Evolutionary conservation across 192 early-diverging fungal species (phyloP).

Genomic region (Linnemannia exigua): DNA sequence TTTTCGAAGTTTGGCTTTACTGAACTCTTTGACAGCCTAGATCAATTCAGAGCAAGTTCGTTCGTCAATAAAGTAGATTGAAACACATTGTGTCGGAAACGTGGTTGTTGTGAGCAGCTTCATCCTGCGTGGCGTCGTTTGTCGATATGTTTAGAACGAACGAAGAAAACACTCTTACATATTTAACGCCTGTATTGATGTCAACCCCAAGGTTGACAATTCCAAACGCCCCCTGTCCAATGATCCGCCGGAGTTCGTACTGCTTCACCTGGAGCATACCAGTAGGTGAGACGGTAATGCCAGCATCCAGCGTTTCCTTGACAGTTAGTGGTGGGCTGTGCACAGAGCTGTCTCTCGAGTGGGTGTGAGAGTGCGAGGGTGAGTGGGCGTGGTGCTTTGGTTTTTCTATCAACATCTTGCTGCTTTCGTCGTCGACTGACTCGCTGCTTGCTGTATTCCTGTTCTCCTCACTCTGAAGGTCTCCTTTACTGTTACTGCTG

Average conservation of each 20-base stretch:
- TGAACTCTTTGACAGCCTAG: conserved; percentile 97
- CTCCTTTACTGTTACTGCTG: background rate
- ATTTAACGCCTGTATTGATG: conserved; percentile 62
- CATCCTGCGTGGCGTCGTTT: background rate
- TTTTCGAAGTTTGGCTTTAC: conserved; percentile 86
- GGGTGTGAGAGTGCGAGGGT: background rate
- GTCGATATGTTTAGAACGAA: background rate
- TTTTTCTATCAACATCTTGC: background rate
- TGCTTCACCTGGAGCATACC: conserved; percentile 86
- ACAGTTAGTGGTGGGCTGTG: conserved; percentile 25
- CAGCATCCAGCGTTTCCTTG: conserved; percentile 65
- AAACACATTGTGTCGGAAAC: conserved; percentile 4
- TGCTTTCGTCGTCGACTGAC: background rate
- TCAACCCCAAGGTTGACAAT: conserved; percentile 85
- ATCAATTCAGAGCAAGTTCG: background rate
- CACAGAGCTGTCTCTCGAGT: conserved; percentile 30
- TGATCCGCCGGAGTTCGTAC: conserved; percentile 79
- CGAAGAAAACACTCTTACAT: conserved; percentile 59
- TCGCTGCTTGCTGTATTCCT: background rate
- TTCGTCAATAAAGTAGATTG: background rate
- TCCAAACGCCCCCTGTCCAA: conserved; percentile 95
- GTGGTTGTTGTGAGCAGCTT: conserved; percentile 3
- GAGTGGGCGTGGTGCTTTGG: background rate
- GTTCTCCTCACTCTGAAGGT: background rate
- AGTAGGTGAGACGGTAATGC: conserved; percentile 74